A percentile compares a stretch with the other conserved stretches of the same genome.
phyloP scores from a whole-genome alignment of 352 stramenopile genomes.

The Phytophthora foliorum region DNA sequence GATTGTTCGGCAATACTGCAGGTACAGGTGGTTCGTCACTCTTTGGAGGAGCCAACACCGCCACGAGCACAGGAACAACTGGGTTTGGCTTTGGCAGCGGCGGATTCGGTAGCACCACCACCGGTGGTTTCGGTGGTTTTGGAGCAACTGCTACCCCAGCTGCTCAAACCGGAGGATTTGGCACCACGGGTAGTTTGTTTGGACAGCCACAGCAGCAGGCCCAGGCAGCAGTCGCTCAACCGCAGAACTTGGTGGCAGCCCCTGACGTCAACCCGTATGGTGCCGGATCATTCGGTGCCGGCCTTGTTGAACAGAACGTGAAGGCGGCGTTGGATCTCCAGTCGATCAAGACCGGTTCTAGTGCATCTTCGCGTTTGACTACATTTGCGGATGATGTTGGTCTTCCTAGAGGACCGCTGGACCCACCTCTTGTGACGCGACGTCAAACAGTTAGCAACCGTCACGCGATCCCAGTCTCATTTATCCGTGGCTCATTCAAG shows the following conservation, averaged over 20 bases:
- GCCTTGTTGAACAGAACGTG: constrained; percentile 71
- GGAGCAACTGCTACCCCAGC: constrained; percentile 37
- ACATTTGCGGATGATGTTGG: constrained; percentile 77
- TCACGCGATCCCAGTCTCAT: constrained; percentile 74
- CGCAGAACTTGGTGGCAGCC: constrained; percentile 63
- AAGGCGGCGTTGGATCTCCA: constrained; percentile 70
- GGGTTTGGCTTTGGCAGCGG: constrained; percentile 52
- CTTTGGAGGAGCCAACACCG: constrained; percentile 43
- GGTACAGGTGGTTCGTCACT: constrained; percentile 47
- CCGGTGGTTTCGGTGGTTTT: constrained; percentile 61
- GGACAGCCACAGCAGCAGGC: constrained; percentile 45
- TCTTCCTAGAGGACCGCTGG: constrained; percentile 67
- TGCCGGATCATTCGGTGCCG: constrained; percentile 58
- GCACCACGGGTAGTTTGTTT: constrained; percentile 44
- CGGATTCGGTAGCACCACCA: constrained; percentile 47
- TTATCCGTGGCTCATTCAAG: constrained; percentile 83
- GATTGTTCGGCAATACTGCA: constrained; percentile 44
- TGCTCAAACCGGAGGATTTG: constrained; percentile 43
- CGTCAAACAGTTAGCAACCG: constrained; percentile 60
- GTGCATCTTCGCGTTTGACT: constrained; percentile 57
- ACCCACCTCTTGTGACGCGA: constrained; percentile 63
- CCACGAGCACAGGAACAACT: constrained; percentile 40
- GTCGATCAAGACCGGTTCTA: constrained; percentile 64
- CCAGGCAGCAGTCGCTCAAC: constrained; percentile 40
- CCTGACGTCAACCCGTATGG: constrained; percentile 70